Evolutionary conservation across 1,284 basidiomycete genomes (phyloP).

Genomic region (Volvariella volvacea): DNA sequence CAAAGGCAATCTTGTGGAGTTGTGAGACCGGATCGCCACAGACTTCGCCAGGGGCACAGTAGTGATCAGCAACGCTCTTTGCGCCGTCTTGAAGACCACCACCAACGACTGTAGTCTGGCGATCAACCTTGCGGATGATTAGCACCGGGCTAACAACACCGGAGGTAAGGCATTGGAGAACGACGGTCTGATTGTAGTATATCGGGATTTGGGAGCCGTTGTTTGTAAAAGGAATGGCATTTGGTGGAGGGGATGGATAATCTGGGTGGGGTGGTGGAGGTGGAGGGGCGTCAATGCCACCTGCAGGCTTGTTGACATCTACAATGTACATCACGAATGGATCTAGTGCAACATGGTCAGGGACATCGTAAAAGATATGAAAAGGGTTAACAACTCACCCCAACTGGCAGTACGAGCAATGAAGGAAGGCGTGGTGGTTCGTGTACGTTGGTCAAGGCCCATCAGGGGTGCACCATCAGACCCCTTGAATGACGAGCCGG

Average conservation of each 20-base stretch:
- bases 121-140: conserved; percentile 91
- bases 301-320: conserved; percentile 75
- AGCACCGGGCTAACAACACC: conserved; percentile 90
- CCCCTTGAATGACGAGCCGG: conserved; percentile 83
- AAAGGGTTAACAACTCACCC: conserved; percentile 43
- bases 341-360: conserved; percentile 37
- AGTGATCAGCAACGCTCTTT: conserved; percentile 77
- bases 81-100: conserved; percentile 79
- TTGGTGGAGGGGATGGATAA: conserved; percentile 84
- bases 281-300: conserved; percentile 67
- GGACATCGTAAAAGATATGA: conserved; percentile 1
- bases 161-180: conserved; percentile 90
- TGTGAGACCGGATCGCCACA: conserved; percentile 94
- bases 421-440: conserved; percentile 73
- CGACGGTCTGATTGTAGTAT: conserved; percentile 94
- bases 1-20: conserved; percentile 90
- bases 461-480: conserved; percentile 83
- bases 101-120: conserved; percentile 84
- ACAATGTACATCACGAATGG: conserved; percentile 96
- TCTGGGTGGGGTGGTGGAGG: conserved; percentile 76
- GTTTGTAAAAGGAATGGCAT: conserved; percentile 78
- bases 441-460: conserved; percentile 70
- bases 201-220: conserved; percentile 78
- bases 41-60: conserved; percentile 77
- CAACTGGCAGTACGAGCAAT: conserved; percentile 81